A percentile compares a stretch with the other conserved stretches of the same genome.
These are phyloP conservation scores for Rhodamnia argentea DNA, from an alignment of 345 rosid species.

Conservation along the genomic window DNA sequence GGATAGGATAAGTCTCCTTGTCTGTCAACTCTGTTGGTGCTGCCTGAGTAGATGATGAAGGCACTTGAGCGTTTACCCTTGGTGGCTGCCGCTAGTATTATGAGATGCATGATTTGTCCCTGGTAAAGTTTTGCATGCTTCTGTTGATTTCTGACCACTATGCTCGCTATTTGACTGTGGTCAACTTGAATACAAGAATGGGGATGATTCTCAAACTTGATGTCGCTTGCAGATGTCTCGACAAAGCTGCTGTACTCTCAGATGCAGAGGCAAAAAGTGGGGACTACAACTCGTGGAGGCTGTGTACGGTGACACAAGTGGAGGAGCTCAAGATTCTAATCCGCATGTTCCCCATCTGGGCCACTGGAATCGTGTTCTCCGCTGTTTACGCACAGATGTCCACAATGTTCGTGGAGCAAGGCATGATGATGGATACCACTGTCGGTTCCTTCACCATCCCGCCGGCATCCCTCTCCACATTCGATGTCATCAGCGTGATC, in stretches of 20 bases:
- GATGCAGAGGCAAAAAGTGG: slow-evolving; percentile 52
- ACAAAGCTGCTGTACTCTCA: slow-evolving; percentile 77
- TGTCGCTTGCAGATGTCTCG: slow-evolving; percentile 61
- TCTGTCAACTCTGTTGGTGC: background rate
- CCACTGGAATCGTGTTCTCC: slow-evolving; percentile 73
- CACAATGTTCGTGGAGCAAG: slow-evolving; percentile 91
- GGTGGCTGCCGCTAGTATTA: background rate
- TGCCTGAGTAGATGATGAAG: background rate
- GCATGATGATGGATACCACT: slow-evolving; percentile 72
- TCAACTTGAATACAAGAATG: background rate
- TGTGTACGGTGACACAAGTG: slow-evolving; percentile 89
- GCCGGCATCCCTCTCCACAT: slow-evolving; percentile 77
- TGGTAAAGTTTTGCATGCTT: background rate
- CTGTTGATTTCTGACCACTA: background rate
- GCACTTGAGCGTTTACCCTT: background rate
- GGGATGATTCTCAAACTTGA: background rate
- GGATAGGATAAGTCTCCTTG: background rate
- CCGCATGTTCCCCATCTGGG: slow-evolving; percentile 96
- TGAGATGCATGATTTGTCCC: background rate
- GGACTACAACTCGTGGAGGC: slow-evolving; percentile 59
- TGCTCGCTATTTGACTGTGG: background rate
- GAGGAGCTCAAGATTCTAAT: slow-evolving; percentile 89
- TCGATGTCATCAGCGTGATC: slow-evolving; percentile 70
- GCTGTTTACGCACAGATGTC: slow-evolving; percentile 88
- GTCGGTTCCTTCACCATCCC: slow-evolving; percentile 84